Conservation (phyloP, 2,329 filamentous ascomycete genomes). For the Clonostachys rosea region DNA sequence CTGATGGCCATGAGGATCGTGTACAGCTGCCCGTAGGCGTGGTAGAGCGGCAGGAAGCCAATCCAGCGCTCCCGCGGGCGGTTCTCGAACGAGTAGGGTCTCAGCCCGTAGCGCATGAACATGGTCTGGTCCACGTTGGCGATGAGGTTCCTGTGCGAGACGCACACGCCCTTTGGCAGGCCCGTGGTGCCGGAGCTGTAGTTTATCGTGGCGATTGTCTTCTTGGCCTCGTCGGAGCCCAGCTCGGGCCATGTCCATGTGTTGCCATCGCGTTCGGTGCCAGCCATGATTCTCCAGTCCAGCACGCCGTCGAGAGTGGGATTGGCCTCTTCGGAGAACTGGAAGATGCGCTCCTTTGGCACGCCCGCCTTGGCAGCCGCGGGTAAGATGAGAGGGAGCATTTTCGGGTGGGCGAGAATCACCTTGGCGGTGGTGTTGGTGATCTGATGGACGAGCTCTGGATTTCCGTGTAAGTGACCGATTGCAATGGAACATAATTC, state of each 20-base stretch:
- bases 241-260: slow-evolving; percentile 35
- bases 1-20: slow-evolving; percentile 41
- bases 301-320: slow-evolving; percentile 20
- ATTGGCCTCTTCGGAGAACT: slow-evolving; percentile 37
- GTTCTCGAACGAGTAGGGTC: slow-evolving; percentile 22
- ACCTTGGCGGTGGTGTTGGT: slow-evolving; percentile 42
- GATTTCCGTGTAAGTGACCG: slow-evolving; percentile 1
- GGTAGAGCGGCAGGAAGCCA: slow-evolving; percentile 63
- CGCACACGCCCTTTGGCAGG: slow-evolving; percentile 44
- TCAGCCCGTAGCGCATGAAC: slow-evolving; percentile 33
- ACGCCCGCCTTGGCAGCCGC: slow-evolving; percentile 34
- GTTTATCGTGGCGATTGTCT: slow-evolving; percentile 37
- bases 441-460: slow-evolving; percentile 47
- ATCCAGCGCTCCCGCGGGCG: slow-evolving; percentile 41
- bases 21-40: slow-evolving; percentile 52
- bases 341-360: slow-evolving; percentile 34
- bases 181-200: slow-evolving; percentile 48
- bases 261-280: slow-evolving; percentile 17
- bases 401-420: slow-evolving; percentile 41
- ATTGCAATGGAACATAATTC: neutral
- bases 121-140: slow-evolving; percentile 45
- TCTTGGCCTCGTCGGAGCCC: slow-evolving; percentile 15
- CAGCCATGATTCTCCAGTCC: slow-evolving; percentile 36
- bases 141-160: slow-evolving; percentile 42
- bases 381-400: slow-evolving; percentile 34